phyloP scores from a whole-genome alignment of 2,329 filamentous ascomycete species.

The Aspergillus arachidicola region DNA sequence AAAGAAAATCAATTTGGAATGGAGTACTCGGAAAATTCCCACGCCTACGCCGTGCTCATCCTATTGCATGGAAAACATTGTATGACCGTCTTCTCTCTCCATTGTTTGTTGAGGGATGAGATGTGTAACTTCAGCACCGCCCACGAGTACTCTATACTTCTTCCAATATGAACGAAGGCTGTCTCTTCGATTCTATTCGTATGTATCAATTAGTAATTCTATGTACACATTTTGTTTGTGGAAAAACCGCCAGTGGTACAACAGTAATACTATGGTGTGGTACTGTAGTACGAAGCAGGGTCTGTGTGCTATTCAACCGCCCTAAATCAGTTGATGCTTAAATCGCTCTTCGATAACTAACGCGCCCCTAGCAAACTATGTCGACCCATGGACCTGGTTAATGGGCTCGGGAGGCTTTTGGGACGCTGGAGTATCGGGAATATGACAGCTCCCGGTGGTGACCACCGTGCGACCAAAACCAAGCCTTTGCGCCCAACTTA shows the following conservation, averaged over 20 bases:
- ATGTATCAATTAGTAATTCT: background rate
- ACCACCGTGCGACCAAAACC: background rate
- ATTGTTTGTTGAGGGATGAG: background rate
- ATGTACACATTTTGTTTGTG: background rate
- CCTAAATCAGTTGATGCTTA: background rate
- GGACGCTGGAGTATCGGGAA: background rate
- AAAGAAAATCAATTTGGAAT: background rate
- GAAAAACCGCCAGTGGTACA: background rate
- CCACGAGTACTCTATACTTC: background rate
- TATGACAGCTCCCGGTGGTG: background rate
- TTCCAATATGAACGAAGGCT: background rate
- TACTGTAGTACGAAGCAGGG: background rate
- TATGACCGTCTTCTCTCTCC: background rate
- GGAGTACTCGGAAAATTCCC: background rate
- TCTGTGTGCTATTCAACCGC: background rate
- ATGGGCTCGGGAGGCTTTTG: slow-evolving; percentile 13
- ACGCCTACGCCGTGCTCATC: background rate
- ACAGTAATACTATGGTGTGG: background rate
- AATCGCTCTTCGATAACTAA: background rate
- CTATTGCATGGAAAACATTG: background rate
- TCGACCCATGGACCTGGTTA: slow-evolving; percentile 9
- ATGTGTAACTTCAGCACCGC: background rate
- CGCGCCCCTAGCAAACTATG: background rate
- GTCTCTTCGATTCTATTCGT: background rate
- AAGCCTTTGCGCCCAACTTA: background rate